Base-by-base conservation (phyloP, 2,329 filamentous ascomycete species). In the Tolypocladium ovalisporum region DNA sequence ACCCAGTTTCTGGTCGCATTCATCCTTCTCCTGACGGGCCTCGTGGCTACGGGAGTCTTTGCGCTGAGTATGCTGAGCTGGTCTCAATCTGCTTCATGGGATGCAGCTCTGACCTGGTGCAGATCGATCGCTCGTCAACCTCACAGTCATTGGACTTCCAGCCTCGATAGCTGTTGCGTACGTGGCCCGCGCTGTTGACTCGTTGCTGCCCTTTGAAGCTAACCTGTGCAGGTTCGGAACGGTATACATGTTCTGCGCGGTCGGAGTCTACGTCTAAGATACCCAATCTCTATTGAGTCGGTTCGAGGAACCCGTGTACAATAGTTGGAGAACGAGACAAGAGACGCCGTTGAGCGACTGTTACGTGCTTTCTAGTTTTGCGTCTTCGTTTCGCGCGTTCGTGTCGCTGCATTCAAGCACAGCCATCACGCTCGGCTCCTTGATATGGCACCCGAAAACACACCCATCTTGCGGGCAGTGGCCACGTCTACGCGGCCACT, bases 161-260 rank as follows among this genome's bases (percentile, higher is more conserved):
- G 92, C 94, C 61, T 95, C 93, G 60, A 71, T 95, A 66, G 88
- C 91, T 61, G 84, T 97, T 76, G 93, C 89, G 93, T 97, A 85
- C 68, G 89, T 76, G 42, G 42, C 36, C 42, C 39, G 53, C 55
- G 35, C 22, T 27, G 37, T n/a, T 10, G 19, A 7, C 53, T 44
- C 54, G 22, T 54, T 60, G 0, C n/a, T 47, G 64, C 58, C 37
- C 49, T 58, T 36, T 60, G 17, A 40, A 49, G 56, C 70, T 70
- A 56, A 65, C 32, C 15, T 35, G 1, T n/a, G 24, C 34, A 97
- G 93, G 54, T 89, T 96, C 73, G 94, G 94, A 66, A 87, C 93
- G 54, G 91, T 99, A 52, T 97, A 94, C 76, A 96, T 97, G 88
- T 97, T 99, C 76, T 99, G 94, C 76, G 94, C 92, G 60, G 94